phyloP scores from a whole-genome alignment of 2,329 filamentous ascomycete species.

The Epichloe baconii region DNA sequence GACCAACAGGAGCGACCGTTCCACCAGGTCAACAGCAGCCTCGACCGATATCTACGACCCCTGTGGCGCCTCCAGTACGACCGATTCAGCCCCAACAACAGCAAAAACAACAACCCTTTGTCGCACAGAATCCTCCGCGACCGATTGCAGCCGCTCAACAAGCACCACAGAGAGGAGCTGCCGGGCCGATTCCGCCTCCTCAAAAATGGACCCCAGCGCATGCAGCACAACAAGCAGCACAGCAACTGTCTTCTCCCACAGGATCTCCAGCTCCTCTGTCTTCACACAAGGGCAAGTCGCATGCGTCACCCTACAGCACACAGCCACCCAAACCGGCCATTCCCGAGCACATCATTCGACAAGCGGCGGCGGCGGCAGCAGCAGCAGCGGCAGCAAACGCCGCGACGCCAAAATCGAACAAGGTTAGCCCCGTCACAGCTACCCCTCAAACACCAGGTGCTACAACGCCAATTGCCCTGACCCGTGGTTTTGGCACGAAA shows the following conservation, averaged over 20 bases:
- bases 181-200: constrained; percentile 13
- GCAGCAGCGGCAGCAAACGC: constrained; percentile 11
- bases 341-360: constrained; percentile 29
- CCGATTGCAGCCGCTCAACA: constrained; percentile 21
- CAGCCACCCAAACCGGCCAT: constrained; percentile 25
- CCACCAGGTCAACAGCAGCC: constrained; percentile 16
- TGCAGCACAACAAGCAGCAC: constrained; percentile 12
- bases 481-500: constrained; percentile 36
- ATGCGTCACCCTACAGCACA: constrained; percentile 16
- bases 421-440: constrained; percentile 17
- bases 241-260: constrained; percentile 11
- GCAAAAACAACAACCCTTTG: constrained; percentile 9
- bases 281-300: constrained; percentile 17
- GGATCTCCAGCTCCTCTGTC: constrained; percentile 13
- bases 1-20: constrained; percentile 14
- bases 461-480: constrained; percentile 15
- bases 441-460: constrained; percentile 23
- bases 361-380: constrained; percentile 15
- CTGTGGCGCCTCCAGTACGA: constrained; percentile 21
- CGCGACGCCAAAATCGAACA: constrained; percentile 17
- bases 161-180: constrained; percentile 11
- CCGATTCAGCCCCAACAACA: constrained; percentile 19
- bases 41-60: constrained; percentile 20
- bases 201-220: constrained; percentile 21
- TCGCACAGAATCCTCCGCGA: constrained; percentile 11